Percentiles rank a stretch among this genome's conserved stretches.
phyloP scores from a whole-genome alignment of 805 yeast species.

The Candida boleticola region DNA sequence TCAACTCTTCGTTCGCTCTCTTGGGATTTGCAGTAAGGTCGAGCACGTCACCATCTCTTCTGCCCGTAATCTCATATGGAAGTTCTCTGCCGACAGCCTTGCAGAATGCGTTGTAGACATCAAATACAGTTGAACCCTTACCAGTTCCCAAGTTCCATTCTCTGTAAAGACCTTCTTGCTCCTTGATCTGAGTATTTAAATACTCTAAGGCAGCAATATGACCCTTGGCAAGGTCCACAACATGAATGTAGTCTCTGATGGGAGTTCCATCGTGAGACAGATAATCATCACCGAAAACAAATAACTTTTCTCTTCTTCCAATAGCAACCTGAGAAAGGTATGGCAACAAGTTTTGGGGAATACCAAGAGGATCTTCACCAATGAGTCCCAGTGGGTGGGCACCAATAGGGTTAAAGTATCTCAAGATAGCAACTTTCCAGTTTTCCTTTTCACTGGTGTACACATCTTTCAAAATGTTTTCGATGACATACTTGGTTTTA shows the following conservation, averaged over 20 bases:
- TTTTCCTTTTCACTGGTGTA: constrained; percentile 37
- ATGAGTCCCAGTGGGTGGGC: constrained; percentile 79
- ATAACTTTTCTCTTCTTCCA: constrained; percentile 63
- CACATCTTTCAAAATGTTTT: constrained; percentile 57
- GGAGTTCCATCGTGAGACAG: constrained; percentile 76
- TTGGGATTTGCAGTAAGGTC: constrained; percentile 69
- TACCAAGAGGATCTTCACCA: constrained; percentile 79
- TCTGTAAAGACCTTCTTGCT: constrained; percentile 50
- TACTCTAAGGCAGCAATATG: constrained; percentile 70
- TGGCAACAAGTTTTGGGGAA: constrained; percentile 75
- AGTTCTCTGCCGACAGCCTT: constrained; percentile 61
- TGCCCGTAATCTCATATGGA: constrained; percentile 61
- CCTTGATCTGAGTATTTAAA: constrained; percentile 31
- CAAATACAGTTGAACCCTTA: constrained; percentile 73
- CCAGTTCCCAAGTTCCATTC: constrained; percentile 89
- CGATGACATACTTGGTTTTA: constrained; percentile 64
- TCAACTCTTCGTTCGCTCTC: constrained; percentile 63
- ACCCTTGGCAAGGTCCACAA: constrained; percentile 75
- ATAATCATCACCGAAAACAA: constrained; percentile 73
- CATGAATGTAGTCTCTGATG: constrained; percentile 78
- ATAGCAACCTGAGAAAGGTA: constrained; percentile 75
- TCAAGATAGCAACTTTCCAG: constrained; percentile 60
- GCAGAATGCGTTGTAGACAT: constrained; percentile 63
- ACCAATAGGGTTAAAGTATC: constrained; percentile 84
- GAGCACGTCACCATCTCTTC: constrained; percentile 76